Evolutionary conservation across 1,139 yeast genomes (phyloP).

Genomic region (Wickerhamomyces sp.): DNA sequence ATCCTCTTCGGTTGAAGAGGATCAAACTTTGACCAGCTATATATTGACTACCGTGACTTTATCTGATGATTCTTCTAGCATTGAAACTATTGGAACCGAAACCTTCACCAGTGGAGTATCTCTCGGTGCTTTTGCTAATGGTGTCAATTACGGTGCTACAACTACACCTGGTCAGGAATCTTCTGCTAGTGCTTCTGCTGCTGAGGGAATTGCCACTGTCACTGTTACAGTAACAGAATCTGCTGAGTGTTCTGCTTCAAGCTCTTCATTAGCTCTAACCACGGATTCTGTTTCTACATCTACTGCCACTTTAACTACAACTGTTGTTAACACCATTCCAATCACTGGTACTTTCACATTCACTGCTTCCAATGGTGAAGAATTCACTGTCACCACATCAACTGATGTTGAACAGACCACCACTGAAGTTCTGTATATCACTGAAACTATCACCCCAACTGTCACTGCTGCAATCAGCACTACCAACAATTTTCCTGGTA

Average conservation of each 20-base stretch:
- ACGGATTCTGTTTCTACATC: slow-evolving; percentile 19
- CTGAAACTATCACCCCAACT: slow-evolving; percentile 17
- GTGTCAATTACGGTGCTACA: not conserved
- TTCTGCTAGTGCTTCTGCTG: slow-evolving; percentile 13
- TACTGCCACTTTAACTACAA: slow-evolving; percentile 12
- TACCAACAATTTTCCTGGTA: too few relatives aligned
- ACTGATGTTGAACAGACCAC: slow-evolving; percentile 23
- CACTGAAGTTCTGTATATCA: slow-evolving; percentile 14
- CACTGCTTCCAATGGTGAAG: slow-evolving; percentile 17
- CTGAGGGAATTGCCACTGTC: slow-evolving; percentile 10
- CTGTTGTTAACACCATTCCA: slow-evolving; percentile 9
- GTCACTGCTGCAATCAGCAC: slow-evolving; percentile 24
- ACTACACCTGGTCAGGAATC: too few relatives aligned
- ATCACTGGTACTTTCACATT: slow-evolving; percentile 20
- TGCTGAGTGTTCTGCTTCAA: slow-evolving; percentile 17
- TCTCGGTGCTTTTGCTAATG: slow-evolving; percentile 1
- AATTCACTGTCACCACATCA: slow-evolving; percentile 19
- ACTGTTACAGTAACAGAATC: slow-evolving; percentile 18
- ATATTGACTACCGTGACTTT: slow-evolving; percentile 5
- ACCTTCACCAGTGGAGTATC: slow-evolving; percentile 4
- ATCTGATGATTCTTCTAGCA: not conserved
- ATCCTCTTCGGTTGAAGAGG: slow-evolving; percentile 5
- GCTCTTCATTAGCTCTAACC: slow-evolving; percentile 20
- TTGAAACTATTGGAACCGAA: slow-evolving; percentile 13
- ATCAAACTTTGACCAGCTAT: slow-evolving; percentile 5